Evolutionary conservation across 1,284 basidiomycete genomes (phyloP).

Genomic region (Flammula alnicola): DNA sequence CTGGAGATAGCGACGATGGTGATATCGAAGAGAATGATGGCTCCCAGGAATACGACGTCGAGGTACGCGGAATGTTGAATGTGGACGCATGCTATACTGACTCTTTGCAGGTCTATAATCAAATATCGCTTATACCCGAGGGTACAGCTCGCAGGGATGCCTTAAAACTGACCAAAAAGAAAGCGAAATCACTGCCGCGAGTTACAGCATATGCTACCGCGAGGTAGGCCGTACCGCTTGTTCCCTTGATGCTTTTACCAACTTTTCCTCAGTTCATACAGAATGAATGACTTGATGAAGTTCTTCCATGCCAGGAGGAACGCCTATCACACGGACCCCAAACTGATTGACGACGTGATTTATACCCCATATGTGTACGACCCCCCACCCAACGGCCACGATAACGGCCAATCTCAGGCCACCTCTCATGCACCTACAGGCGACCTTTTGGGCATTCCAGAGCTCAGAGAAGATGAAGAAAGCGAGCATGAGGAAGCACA

Average conservation of each 20-base stretch:
- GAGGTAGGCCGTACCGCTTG: slow-evolving; percentile 51
- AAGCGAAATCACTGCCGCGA: slow-evolving; percentile 91
- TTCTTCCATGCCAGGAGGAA: slow-evolving; percentile 84
- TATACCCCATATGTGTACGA: slow-evolving; percentile 86
- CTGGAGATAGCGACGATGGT: slow-evolving; percentile 73
- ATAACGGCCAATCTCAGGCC: slow-evolving; percentile 27
- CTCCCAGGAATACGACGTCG: slow-evolving; percentile 61
- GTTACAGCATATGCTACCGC: slow-evolving; percentile 97
- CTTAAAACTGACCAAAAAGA: slow-evolving; percentile 87
- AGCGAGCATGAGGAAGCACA: slow-evolving; percentile 36
- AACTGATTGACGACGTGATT: slow-evolving; percentile 80
- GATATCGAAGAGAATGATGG: slow-evolving; percentile 80
- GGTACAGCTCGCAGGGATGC: slow-evolving; percentile 94
- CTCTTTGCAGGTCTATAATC: slow-evolving; percentile 75
- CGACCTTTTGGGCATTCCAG: slow-evolving; percentile 76
- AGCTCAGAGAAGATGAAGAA: slow-evolving; percentile 50
- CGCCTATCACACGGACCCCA: slow-evolving; percentile 85
- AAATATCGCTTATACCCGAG: slow-evolving; percentile 91
- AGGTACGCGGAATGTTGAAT: slow-evolving; percentile 50
- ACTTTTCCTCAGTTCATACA: slow-evolving; percentile 70
- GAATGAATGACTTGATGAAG: slow-evolving; percentile 84
- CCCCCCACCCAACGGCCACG: slow-evolving; percentile 38
- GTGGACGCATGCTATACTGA: neutral
- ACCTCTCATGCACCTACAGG: slow-evolving; percentile 47
- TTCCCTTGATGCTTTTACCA: slow-evolving; percentile 1